Conservation (phyloP, 352 stramenopile species). For the Pythium brachiatum region DNA sequence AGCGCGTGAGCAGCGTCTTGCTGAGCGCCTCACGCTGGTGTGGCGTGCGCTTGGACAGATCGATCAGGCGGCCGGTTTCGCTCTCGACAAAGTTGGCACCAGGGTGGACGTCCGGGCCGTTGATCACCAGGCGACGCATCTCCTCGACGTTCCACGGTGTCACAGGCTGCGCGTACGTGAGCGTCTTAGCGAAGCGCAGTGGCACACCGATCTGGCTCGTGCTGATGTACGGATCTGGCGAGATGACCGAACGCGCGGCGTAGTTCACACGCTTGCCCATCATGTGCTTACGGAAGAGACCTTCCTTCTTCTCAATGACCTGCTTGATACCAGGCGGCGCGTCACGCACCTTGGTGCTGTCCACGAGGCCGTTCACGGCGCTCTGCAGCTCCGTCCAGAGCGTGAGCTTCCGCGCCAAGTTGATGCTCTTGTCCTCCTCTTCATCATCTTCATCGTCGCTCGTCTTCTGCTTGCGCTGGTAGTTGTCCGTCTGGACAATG, state of each 20-base stretch:
- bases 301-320: conserved; percentile 99
- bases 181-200: conserved; percentile 96
- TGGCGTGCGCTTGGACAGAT: conserved; percentile 92
- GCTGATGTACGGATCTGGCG: conserved; percentile 98
- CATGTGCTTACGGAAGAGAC: conserved; percentile 98
- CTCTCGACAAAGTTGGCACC: conserved; percentile 98
- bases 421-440: conserved; percentile 52
- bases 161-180: conserved; percentile 98
- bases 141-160: conserved; percentile 97
- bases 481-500: conserved; percentile 79
- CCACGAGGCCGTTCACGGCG: conserved; percentile 78
- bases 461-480: conserved; percentile 32
- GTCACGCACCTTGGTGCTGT: conserved; percentile 80
- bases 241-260: conserved; percentile 98
- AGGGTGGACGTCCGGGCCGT: conserved; percentile 95
- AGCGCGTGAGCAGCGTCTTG: conserved; percentile 92
- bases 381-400: conserved; percentile 98
- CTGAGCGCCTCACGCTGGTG: conserved; percentile 95
- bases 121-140: conserved; percentile 96
- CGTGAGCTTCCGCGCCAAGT: conserved; percentile 90
- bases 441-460: conserved; percentile 59
- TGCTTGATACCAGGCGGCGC: conserved; percentile 94
- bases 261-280: conserved; percentile 99
- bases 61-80: conserved; percentile 91
- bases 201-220: conserved; percentile 99